Evolutionary conservation across 2,329 filamentous ascomycete species (phyloP).

Genomic region (Penicillium occitanis): DNA sequence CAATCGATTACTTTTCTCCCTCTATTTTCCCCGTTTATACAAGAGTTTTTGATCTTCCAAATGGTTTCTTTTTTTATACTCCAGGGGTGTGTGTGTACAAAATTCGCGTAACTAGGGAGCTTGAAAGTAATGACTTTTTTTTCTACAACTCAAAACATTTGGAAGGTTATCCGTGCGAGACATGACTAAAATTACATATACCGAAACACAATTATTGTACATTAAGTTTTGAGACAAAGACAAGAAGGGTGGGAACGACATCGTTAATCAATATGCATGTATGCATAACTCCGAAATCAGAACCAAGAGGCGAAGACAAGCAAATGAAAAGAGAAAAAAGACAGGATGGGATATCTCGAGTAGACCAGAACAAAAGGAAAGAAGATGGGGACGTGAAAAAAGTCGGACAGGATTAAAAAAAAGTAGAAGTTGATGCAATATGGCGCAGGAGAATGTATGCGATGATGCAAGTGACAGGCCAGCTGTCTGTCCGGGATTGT

Average conservation of each 20-base stretch:
- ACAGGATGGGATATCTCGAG: constrained; percentile 16
- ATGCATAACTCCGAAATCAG: neutral
- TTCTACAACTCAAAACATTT: neutral
- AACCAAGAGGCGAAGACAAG: neutral
- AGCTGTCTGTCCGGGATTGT: neutral
- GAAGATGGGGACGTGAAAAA: neutral
- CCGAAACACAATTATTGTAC: neutral
- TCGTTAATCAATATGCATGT: neutral
- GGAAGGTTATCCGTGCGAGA: neutral
- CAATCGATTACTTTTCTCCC: neutral
- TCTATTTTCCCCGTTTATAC: neutral
- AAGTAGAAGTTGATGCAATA: constrained; percentile 22
- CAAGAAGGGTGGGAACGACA: neutral
- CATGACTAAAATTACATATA: constrained; percentile 7
- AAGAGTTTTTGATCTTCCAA: neutral
- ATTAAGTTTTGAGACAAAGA: too few relatives aligned
- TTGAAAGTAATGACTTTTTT: too few relatives aligned
- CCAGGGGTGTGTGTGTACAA: neutral
- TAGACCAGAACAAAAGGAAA: constrained; percentile 7
- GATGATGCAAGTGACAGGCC: neutral
- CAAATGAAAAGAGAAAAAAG: neutral
- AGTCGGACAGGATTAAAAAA: neutral
- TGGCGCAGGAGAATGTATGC: constrained; percentile 16
- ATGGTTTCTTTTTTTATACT: neutral
- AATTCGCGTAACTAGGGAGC: neutral